Evolutionary conservation across 2,329 filamentous ascomycete species (phyloP).

Genomic region (Reticulascus tulasneorum): DNA sequence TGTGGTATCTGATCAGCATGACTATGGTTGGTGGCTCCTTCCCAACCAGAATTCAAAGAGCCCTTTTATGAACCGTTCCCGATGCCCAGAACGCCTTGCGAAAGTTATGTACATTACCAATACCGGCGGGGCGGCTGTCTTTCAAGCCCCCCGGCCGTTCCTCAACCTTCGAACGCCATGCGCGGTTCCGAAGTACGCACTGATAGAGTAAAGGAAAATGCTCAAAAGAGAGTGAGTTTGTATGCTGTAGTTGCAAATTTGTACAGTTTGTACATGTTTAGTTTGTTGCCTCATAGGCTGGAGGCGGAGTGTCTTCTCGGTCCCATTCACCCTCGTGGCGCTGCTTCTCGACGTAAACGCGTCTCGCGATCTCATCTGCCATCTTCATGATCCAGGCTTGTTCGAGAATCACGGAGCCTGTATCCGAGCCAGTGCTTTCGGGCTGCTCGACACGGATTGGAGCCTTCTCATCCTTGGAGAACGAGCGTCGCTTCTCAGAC

Average conservation of each 20-base stretch:
- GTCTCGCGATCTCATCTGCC: constrained; percentile 83
- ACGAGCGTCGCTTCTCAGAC: constrained; percentile 21
- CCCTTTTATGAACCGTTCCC: constrained; percentile 6
- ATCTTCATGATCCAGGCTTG: constrained; percentile 91
- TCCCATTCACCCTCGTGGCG: constrained; percentile 49
- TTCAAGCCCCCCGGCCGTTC: background rate
- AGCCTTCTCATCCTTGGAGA: constrained; percentile 23
- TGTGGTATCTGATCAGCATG: constrained; percentile 5
- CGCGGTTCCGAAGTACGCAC: constrained; percentile 11
- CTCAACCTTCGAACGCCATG: constrained; percentile 14
- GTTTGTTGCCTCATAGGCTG: constrained; percentile 54
- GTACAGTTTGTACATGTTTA: constrained; percentile 24
- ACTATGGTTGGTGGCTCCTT: constrained; percentile 11
- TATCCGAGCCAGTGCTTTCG: constrained; percentile 35
- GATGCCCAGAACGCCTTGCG: constrained; percentile 8
- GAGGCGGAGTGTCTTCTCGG: constrained; percentile 54
- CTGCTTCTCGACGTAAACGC: constrained; percentile 82
- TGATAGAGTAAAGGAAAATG: constrained; percentile 10
- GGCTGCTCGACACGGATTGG: constrained; percentile 25
- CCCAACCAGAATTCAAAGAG: constrained; percentile 14
- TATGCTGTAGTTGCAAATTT: constrained; percentile 1
- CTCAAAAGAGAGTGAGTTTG: background rate
- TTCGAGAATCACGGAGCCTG: constrained; percentile 59
- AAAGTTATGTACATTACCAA: background rate
- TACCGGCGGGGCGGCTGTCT: background rate